These are phyloP conservation scores for Ogataea salicorniae DNA, from an alignment of 805 yeast genomes.

Conservation along the genomic window DNA sequence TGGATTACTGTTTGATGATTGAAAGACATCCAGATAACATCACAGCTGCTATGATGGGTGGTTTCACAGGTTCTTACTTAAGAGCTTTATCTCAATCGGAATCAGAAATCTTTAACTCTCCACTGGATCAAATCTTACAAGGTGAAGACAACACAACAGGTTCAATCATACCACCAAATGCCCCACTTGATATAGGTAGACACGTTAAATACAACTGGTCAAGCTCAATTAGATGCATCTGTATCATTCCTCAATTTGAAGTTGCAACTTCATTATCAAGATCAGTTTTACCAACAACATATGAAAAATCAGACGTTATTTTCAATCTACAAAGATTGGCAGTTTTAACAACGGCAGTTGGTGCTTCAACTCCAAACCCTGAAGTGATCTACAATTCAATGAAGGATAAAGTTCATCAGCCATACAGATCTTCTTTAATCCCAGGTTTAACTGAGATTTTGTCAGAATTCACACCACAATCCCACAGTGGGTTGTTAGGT, in stretches of 20 bases:
- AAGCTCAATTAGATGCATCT: slow-evolving; percentile 75
- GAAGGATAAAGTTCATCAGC: slow-evolving; percentile 97
- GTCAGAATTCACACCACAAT: slow-evolving; percentile 70
- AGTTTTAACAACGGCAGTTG: slow-evolving; percentile 84
- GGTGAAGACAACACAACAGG: slow-evolving; percentile 64
- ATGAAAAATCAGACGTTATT: slow-evolving; percentile 75
- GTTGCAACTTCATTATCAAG: slow-evolving; percentile 89
- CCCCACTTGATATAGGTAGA: slow-evolving; percentile 84
- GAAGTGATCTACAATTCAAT: slow-evolving; percentile 85
- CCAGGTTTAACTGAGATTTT: slow-evolving; percentile 88
- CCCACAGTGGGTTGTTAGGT: slow-evolving; percentile 84
- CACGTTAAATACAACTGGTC: slow-evolving; percentile 85
- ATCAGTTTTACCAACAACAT: slow-evolving; percentile 79
- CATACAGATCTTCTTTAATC: slow-evolving; percentile 86
- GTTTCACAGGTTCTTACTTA: slow-evolving; percentile 92
- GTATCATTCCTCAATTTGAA: slow-evolving; percentile 91
- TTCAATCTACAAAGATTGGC: slow-evolving; percentile 93
- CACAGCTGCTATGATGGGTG: slow-evolving; percentile 99
- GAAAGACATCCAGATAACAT: slow-evolving; percentile 98
- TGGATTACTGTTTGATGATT: slow-evolving; percentile 93
- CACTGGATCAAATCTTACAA: slow-evolving; percentile 79
- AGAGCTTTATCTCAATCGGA: slow-evolving; percentile 74
- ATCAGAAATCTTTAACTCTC: slow-evolving; percentile 70
- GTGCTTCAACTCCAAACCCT: slow-evolving; percentile 71
- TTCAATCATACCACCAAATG: slow-evolving; percentile 56